A percentile compares a stretch with the other conserved stretches of the same genome.
These are phyloP conservation scores for Pilaira anomala DNA, from an alignment of 192 early-diverging fungal genomes.

Conservation along the genomic window DNA sequence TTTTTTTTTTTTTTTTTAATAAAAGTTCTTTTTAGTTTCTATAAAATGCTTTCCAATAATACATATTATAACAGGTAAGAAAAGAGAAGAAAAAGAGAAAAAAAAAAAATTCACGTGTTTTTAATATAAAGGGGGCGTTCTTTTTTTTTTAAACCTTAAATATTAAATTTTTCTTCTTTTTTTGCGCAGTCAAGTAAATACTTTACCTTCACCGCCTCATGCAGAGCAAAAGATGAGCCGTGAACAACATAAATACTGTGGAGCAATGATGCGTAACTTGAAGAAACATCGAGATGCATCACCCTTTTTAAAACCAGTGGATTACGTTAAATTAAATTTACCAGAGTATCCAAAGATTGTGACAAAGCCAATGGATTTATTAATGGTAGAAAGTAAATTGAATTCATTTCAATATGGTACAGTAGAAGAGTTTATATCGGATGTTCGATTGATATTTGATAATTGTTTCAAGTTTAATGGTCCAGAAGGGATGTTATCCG, in stretches of 20 bases:
- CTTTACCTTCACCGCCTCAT: constrained; percentile 23
- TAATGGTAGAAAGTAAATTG: constrained; percentile 66
- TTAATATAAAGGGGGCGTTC: no score
- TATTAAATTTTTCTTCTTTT: no score
- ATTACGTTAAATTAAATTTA: constrained; percentile 64
- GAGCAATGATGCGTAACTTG: constrained; percentile 63
- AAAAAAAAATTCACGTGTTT: no score
- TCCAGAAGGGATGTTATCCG: constrained; percentile 56
- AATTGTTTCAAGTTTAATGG: constrained; percentile 84
- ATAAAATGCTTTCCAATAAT: no score
- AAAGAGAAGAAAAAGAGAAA: no score
- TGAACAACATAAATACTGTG: constrained; percentile 79
- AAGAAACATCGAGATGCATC: constrained; percentile 75
- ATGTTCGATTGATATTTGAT: constrained; percentile 66
- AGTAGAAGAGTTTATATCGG: constrained; percentile 60
- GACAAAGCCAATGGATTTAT: constrained; percentile 72
- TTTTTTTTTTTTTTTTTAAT: no score
- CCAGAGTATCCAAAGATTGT: constrained; percentile 70
- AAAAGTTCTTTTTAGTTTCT: no score
- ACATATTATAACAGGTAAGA: no score
- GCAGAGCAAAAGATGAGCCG: constrained; percentile 50
- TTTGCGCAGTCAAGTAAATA: no score
- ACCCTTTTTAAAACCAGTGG: constrained; percentile 77
- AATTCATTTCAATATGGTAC: constrained; percentile 54
- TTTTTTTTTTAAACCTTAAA: no score